Conservation (phyloP, 1,284 basidiomycete species). For the Inonotus obliquus region DNA sequence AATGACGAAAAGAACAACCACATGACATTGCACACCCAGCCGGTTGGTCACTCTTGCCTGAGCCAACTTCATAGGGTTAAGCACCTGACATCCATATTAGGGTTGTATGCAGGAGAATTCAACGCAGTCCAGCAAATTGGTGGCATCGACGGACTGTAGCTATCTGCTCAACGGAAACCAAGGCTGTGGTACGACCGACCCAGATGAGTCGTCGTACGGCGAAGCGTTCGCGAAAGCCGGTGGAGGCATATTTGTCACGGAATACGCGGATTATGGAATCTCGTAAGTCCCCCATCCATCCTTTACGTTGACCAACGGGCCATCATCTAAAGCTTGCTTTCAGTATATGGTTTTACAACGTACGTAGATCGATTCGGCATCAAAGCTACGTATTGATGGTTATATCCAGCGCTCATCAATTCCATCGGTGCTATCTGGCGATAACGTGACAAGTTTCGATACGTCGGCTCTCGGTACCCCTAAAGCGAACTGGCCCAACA, state of each 20-base stretch:
- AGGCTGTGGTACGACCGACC: slow-evolving; percentile 58
- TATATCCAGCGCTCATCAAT: slow-evolving; percentile 45
- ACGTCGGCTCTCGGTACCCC: slow-evolving; percentile 63
- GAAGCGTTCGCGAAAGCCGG: slow-evolving; percentile 55
- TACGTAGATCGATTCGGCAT: slow-evolving; percentile 27
- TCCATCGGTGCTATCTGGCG: slow-evolving; percentile 46
- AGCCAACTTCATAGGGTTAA: neutral
- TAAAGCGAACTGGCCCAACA: slow-evolving; percentile 60
- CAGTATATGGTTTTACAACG: slow-evolving; percentile 71
- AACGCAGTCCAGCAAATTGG: slow-evolving; percentile 44
- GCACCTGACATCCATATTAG: slow-evolving; percentile 21
- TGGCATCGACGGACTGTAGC: slow-evolving; percentile 60
- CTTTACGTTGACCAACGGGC: neutral
- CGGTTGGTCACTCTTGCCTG: slow-evolving; percentile 25
- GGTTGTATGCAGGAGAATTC: slow-evolving; percentile 52
- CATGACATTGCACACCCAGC: slow-evolving; percentile 65
- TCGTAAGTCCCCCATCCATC: slow-evolving; percentile 46
- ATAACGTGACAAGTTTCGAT: slow-evolving; percentile 53
- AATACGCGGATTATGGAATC: slow-evolving; percentile 59
- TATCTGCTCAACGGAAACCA: slow-evolving; percentile 48
- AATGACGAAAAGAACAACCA: slow-evolving; percentile 58
- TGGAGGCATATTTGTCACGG: slow-evolving; percentile 71
- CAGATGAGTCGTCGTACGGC: slow-evolving; percentile 54
- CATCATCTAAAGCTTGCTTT: neutral
- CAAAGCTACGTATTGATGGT: slow-evolving; percentile 2